Conservation (phyloP, 2,329 filamentous ascomycete genomes). For the Teratosphaeria gauchensis region DNA sequence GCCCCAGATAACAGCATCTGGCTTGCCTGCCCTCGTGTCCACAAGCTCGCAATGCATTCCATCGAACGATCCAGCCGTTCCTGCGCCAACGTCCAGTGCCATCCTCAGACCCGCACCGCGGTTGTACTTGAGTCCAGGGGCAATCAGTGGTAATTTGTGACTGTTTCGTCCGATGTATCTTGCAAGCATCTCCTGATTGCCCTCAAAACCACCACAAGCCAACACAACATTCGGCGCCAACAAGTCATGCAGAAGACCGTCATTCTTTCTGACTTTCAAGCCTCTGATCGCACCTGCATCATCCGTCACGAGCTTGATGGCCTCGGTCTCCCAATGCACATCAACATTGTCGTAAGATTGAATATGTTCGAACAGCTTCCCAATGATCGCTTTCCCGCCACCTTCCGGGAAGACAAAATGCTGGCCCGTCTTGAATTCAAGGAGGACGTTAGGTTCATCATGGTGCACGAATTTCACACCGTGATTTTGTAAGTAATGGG, state of each 20-base stretch:
- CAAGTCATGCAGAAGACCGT: slow-evolving; percentile 28
- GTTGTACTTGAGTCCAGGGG: slow-evolving; percentile 33
- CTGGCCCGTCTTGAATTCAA: slow-evolving; percentile 33
- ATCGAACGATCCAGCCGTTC: slow-evolving; percentile 31
- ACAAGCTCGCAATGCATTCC: slow-evolving; percentile 36
- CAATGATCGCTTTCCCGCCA: slow-evolving; percentile 31
- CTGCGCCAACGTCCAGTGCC: slow-evolving; percentile 33
- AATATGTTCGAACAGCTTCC: slow-evolving; percentile 30
- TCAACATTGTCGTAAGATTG: slow-evolving; percentile 24
- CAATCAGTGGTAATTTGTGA: slow-evolving; percentile 32
- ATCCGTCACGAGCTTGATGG: slow-evolving; percentile 25
- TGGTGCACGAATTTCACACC: slow-evolving; percentile 30
- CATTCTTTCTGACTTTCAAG: slow-evolving; percentile 30
- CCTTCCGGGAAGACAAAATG: slow-evolving; percentile 34
- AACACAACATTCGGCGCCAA: slow-evolving; percentile 28
- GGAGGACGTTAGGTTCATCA: slow-evolving; percentile 31
- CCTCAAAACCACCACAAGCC: slow-evolving; percentile 34
- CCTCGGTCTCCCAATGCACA: slow-evolving; percentile 32
- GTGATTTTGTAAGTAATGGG: slow-evolving; percentile 28
- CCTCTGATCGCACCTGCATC: slow-evolving; percentile 28
- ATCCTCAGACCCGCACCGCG: slow-evolving; percentile 31
- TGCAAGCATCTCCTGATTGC: slow-evolving; percentile 33
- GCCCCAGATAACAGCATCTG: slow-evolving; percentile 26
- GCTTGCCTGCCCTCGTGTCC: slow-evolving; percentile 32
- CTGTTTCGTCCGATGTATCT: slow-evolving; percentile 31